phyloP scores from a whole-genome alignment of 257 asterid genomes.

The Fraxinus pennsylvanica region DNA sequence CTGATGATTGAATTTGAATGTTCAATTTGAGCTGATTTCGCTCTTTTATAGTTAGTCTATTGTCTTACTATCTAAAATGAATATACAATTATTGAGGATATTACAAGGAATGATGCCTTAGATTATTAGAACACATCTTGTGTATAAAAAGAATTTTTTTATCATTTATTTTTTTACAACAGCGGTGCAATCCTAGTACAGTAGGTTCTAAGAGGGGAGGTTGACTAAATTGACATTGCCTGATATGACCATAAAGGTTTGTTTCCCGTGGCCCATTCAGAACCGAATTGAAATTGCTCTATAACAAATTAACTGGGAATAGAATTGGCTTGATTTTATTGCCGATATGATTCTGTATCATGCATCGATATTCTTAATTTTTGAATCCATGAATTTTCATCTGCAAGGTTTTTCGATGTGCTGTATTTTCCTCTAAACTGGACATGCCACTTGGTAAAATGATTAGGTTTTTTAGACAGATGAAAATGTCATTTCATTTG shows the following conservation, averaged over 20 bases:
- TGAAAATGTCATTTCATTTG: slow-evolving; percentile 3
- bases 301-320: neutral
- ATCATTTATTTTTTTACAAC: neutral
- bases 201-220: neutral
- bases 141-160: neutral
- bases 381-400: neutral
- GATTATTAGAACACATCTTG: neutral
- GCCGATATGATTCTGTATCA: neutral
- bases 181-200: neutral
- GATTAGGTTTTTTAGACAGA: slow-evolving; percentile 3
- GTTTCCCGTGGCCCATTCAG: neutral
- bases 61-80: neutral
- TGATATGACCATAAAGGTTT: neutral
- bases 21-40: neutral
- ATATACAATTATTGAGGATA: neutral
- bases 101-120: neutral
- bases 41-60: neutral
- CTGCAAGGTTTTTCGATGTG: neutral
- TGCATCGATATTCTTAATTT: neutral
- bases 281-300: neutral
- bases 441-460: neutral
- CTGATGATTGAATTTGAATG: neutral
- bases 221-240: neutral
- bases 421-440: neutral
- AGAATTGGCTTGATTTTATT: neutral